Base-by-base conservation (phyloP, 176 grass and related monocot genomes). In the Musa troglodytarum region DNA sequence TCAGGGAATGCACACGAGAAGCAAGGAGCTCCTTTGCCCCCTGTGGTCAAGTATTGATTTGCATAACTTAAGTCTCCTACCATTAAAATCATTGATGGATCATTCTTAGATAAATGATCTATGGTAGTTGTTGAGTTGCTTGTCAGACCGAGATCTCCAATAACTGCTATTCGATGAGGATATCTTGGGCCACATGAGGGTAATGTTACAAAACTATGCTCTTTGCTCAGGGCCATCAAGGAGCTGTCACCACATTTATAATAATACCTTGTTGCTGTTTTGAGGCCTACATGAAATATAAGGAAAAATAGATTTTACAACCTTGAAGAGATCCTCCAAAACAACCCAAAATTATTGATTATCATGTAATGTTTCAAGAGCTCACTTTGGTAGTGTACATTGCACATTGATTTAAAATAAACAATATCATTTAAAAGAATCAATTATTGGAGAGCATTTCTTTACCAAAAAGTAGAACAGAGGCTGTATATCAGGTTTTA, bases 111-210 rank as follows among this genome's bases (percentile, higher is more conserved):
- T 26, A 98, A 81, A 77, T 98, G 90, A 29, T 93, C 90, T 13
- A 98, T 52, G 34, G 94, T 98, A 24, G 82, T 86, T 28, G 88
- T 98, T 50, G 94, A 89, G 86, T 98, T 98, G n/a, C 82, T 71
- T 13, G 90, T 93, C 52, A 98, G 93, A 12, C 93, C 93, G 9
- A 97, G 79, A 77, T 97, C 93, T 23, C 87, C 93, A 50, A 97
- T 15, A n/a, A 97, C 79, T 5, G 87, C 93, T 62, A 97, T 26
- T 74, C 87, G 76, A 24, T 54, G 72, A 29, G 90, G 94, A 83
- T 89, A 93, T 3, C 15, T 74, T 2, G 78, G 20, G 2, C 65
- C 61, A 67, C 71, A 14, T 55, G 75, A 81, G 0, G 90, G 93
- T 63, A 97, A 76, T 26, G 90, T 91, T 74, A 68, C 24, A 82